A percentile compares a stretch with the other conserved stretches of the same genome.
These are phyloP conservation scores for Mycena belliarum DNA, from an alignment of 768 basidiomycete genomes.

Conservation along the genomic window DNA sequence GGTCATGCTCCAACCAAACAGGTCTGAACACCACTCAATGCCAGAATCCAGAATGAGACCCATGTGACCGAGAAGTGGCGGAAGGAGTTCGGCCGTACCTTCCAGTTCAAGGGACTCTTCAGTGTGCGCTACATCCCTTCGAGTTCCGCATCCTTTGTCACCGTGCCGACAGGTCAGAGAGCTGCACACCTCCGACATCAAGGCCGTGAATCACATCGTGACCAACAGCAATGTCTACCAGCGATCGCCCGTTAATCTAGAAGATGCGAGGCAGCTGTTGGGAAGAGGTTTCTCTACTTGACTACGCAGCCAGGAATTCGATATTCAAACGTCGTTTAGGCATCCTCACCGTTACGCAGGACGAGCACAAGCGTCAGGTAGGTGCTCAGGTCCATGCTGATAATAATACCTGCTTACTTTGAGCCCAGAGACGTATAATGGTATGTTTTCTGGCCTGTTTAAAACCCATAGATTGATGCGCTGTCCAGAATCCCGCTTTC, in stretches of 20 bases:
- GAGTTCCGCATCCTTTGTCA: neutral
- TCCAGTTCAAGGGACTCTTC: neutral
- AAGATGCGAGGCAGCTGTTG: neutral
- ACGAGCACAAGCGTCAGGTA: conserved; percentile 13
- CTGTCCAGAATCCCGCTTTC: conserved; percentile 49
- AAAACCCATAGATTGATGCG: too few relatives aligned
- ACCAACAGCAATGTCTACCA: neutral
- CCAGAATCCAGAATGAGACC: neutral
- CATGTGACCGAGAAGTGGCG: neutral
- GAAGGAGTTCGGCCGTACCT: neutral
- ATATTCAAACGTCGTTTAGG: neutral
- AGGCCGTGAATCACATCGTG: neutral
- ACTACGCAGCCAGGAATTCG: too few relatives aligned
- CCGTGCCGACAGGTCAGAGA: neutral
- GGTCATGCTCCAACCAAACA: too few relatives aligned
- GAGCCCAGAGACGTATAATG: conserved; percentile 8
- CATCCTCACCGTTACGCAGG: neutral
- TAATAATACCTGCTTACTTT: too few relatives aligned
- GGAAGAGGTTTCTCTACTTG: neutral
- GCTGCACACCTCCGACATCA: neutral
- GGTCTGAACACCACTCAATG: too few relatives aligned
- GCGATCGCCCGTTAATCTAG: neutral
- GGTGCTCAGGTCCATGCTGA: neutral
- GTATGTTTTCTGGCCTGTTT: neutral
- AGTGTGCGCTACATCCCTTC: neutral